A percentile compares a stretch with the other conserved stretches of the same genome.
Evolutionary conservation across 2,329 filamentous ascomycete genomes (phyloP).

Genomic region (Hypocrella siamensis): DNA sequence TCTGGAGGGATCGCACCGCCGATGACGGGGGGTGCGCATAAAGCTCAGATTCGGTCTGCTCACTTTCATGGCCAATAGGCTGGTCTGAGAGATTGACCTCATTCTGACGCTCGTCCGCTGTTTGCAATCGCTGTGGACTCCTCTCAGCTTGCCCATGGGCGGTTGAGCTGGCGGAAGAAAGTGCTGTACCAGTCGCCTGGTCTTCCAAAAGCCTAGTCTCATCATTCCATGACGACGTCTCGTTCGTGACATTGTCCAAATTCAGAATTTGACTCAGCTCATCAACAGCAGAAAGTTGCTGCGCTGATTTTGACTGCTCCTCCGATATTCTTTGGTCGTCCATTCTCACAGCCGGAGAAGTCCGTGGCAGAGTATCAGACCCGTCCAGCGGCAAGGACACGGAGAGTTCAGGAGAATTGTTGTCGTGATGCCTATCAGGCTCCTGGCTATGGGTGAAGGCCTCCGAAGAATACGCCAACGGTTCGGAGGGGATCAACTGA

Average conservation of each 20-base stretch:
- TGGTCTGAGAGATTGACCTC: not conserved
- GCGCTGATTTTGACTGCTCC: not conserved
- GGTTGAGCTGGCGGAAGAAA: no score
- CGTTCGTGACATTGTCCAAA: constrained; percentile 4
- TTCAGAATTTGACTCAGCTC: constrained; percentile 6
- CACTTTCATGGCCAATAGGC: not conserved
- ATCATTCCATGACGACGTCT: not conserved
- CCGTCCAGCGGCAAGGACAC: not conserved
- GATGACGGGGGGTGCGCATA: constrained; percentile 6
- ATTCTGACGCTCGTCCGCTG: no score
- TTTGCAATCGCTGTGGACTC: no score
- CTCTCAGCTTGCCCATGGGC: no score
- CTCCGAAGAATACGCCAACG: constrained; percentile 6
- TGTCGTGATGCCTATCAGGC: constrained; percentile 1
- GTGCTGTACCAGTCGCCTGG: not conserved
- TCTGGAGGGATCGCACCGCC: constrained; percentile 8
- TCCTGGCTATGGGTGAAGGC: constrained; percentile 6
- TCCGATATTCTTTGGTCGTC: constrained; percentile 1
- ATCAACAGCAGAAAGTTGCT: constrained; percentile 4
- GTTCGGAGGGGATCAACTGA: constrained; percentile 8
- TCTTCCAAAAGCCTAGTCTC: not conserved
- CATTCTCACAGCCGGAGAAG: not conserved
- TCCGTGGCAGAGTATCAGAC: not conserved
- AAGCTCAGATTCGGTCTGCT: not conserved
- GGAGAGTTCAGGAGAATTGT: not conserved